Percentiles rank a stretch among this genome's conserved stretches.
These are phyloP conservation scores for Rhizopus arrhizus DNA, from an alignment of 371 early-diverging fungal species.

Conservation along the genomic window DNA sequence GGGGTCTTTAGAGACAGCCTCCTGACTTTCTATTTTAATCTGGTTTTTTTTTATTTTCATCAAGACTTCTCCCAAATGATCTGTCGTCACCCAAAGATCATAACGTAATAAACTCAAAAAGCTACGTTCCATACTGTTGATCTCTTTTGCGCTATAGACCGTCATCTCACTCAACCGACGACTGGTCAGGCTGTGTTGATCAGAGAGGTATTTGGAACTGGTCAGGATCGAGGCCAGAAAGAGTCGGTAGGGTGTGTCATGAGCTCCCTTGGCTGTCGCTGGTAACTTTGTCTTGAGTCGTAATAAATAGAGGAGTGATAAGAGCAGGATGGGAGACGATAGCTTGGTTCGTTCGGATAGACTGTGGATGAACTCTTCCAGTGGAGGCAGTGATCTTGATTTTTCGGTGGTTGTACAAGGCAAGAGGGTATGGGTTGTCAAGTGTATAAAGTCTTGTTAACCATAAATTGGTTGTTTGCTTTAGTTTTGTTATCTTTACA, in stretches of 20 bases:
- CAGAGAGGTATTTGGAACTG: conserved; percentile 51
- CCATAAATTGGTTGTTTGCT: too few relatives aligned
- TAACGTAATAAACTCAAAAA: conserved; percentile 53
- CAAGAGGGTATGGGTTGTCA: not conserved
- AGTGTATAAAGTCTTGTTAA: too few relatives aligned
- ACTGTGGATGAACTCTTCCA: conserved; percentile 16
- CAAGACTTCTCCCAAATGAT: not conserved
- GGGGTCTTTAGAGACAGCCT: too few relatives aligned
- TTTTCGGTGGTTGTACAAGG: not conserved
- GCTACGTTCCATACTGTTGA: conserved; percentile 67
- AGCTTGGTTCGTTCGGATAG: conserved; percentile 8
- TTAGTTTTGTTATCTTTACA: too few relatives aligned
- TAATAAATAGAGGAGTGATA: conserved; percentile 63
- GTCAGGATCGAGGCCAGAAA: conserved; percentile 66
- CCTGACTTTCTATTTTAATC: too few relatives aligned
- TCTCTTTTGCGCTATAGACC: conserved; percentile 55
- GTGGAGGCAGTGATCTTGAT: conserved; percentile 17
- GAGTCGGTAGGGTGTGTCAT: conserved; percentile 68
- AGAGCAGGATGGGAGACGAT: conserved; percentile 22
- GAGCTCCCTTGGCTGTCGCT: conserved; percentile 56
- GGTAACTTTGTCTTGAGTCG: conserved; percentile 61
- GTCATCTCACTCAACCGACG: conserved; percentile 49
- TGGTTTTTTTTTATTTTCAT: too few relatives aligned
- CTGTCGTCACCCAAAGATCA: conserved; percentile 30
- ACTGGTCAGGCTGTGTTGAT: conserved; percentile 28